Conservation (phyloP, 2,329 filamentous ascomycete genomes). For the Diaporthe longicolla region DNA sequence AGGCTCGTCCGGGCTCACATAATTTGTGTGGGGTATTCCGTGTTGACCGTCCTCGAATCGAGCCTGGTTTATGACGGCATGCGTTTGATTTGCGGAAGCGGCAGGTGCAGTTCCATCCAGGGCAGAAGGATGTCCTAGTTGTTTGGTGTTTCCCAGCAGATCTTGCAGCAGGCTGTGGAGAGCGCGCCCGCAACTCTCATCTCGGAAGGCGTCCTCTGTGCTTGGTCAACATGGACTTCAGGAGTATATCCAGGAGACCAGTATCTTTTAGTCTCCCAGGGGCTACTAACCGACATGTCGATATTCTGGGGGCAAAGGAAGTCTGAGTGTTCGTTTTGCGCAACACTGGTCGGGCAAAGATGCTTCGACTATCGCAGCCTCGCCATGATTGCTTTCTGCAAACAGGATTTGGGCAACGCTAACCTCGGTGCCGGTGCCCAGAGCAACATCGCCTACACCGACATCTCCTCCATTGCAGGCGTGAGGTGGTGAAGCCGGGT, state of each 20-base stretch:
- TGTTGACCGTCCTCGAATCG: neutral
- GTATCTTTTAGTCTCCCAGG: too few relatives aligned
- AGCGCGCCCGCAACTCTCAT: neutral
- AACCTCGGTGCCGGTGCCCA: neutral
- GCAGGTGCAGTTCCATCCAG: neutral
- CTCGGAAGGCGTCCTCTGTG: neutral
- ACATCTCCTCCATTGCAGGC: neutral
- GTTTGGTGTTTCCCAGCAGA: neutral
- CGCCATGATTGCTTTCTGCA: neutral
- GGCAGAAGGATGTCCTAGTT: neutral
- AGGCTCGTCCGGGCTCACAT: too few relatives aligned
- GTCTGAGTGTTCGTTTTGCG: neutral
- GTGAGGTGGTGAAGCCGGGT: neutral
- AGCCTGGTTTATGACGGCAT: neutral
- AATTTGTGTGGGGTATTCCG: neutral
- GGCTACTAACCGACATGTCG: neutral
- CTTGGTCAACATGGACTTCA: neutral
- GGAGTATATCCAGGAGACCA: neutral
- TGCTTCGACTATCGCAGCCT: neutral
- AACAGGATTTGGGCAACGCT: neutral
- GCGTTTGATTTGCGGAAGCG: neutral
- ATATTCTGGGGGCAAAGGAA: conserved; percentile 9
- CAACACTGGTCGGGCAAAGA: neutral
- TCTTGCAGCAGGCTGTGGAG: neutral
- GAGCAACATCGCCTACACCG: neutral